Conservation (phyloP, 2,329 filamentous ascomycete species). For the Arthrobotrys sphaeroides region DNA sequence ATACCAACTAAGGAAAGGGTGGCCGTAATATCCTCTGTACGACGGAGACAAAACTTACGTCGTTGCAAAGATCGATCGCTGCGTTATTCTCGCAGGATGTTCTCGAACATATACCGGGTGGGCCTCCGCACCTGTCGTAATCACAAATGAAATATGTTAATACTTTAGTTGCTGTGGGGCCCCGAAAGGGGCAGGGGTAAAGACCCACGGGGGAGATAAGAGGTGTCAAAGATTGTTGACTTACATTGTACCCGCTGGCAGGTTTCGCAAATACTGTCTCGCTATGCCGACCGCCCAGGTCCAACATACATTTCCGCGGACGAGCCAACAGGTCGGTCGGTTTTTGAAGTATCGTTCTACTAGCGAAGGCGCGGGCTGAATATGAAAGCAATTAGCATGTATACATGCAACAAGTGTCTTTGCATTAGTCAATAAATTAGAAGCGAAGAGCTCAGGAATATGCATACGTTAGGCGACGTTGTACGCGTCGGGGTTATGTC, state of each 20-base stretch:
- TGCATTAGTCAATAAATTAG: no score
- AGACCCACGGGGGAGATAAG: no score
- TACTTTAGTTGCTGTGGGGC: no score
- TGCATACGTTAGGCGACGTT: neutral
- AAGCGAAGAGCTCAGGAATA: no score
- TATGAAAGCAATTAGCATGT: no score
- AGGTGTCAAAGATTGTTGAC: neutral
- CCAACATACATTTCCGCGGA: neutral
- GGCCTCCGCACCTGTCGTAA: neutral
- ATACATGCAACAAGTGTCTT: no score
- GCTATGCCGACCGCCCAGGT: neutral
- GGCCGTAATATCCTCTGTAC: neutral
- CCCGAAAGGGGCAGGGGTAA: neutral
- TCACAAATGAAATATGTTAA: neutral
- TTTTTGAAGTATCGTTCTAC: slow-evolving; percentile 11
- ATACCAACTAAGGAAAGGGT: no score
- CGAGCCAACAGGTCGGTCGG: neutral
- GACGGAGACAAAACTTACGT: neutral
- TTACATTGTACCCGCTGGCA: neutral
- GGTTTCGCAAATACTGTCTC: neutral
- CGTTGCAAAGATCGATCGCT: slow-evolving; percentile 1
- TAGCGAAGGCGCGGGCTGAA: neutral
- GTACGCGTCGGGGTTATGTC: neutral
- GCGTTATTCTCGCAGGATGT: neutral
- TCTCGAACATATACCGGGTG: neutral